Evolutionary conservation across 2,329 filamentous ascomycete species (phyloP).

Genomic region (Calonectria hawksworthii): DNA sequence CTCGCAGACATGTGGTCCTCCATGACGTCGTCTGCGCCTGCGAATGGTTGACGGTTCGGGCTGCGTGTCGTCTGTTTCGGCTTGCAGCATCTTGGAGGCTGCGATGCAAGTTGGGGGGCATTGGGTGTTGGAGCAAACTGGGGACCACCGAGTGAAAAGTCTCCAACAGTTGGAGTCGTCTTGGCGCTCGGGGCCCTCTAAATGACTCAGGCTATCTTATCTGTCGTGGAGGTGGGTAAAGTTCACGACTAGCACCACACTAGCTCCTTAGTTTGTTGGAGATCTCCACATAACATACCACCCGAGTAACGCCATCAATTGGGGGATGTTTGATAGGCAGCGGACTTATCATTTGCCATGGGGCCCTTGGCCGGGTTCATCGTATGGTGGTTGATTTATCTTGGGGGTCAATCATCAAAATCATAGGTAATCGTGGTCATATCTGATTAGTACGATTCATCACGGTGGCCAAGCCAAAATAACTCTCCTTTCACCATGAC

Average conservation of each 20-base stretch:
- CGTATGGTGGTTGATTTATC: background rate
- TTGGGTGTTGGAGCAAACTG: conserved; percentile 18
- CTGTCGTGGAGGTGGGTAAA: background rate
- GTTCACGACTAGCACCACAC: background rate
- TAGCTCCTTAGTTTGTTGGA: background rate
- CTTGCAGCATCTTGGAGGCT: conserved; percentile 24
- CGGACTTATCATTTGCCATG: background rate
- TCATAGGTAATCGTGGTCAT: background rate
- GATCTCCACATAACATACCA: background rate
- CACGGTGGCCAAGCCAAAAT: background rate
- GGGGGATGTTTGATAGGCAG: background rate
- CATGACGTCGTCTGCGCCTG: conserved; percentile 29
- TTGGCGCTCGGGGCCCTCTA: background rate
- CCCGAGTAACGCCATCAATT: background rate
- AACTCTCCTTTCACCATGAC: conserved; percentile 14
- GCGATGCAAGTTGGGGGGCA: background rate
- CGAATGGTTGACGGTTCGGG: background rate
- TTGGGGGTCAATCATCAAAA: background rate
- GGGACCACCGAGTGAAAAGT: background rate
- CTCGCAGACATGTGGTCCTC: conserved; percentile 50
- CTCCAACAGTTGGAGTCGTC: conserved; percentile 8
- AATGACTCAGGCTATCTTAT: conserved; percentile 13
- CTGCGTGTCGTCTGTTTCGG: background rate
- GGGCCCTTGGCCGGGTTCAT: background rate
- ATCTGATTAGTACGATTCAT: background rate